phyloP scores from a whole-genome alignment of 371 early-diverging fungal genomes.

The Mortierella sp. region DNA sequence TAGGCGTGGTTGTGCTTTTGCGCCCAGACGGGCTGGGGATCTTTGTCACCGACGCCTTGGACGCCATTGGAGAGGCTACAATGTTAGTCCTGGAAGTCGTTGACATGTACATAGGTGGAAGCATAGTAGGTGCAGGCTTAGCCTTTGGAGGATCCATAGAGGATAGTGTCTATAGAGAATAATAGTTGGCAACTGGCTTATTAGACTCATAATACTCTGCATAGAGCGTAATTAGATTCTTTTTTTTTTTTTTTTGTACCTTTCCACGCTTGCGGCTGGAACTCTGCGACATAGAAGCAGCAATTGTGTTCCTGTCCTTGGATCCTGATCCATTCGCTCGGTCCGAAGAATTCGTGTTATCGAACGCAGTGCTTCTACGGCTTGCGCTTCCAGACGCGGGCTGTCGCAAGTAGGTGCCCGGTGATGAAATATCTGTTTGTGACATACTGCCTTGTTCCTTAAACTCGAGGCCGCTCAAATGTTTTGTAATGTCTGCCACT shows the following conservation, averaged over 20 bases:
- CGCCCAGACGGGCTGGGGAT: conserved; percentile 49
- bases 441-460: conserved; percentile 20
- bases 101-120: conserved; percentile 55
- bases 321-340: conserved; percentile 18
- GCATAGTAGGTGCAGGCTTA: conserved; percentile 29
- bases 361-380: conserved; percentile 45
- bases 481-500: conserved; percentile 50
- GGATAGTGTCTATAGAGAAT: conserved; percentile 30
- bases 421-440: conserved; percentile 10
- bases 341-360: conserved; percentile 9
- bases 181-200: background rate
- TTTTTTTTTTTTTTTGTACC: conserved; percentile 10
- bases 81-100: conserved; percentile 31
- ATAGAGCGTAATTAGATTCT: too few species aligned
- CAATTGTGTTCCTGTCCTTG: conserved; percentile 32
- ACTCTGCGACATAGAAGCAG: conserved; percentile 18
- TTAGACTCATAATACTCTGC: too few species aligned
- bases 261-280: conserved; percentile 53
- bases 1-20: conserved; percentile 16
- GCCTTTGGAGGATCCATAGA: conserved; percentile 52
- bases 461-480: conserved; percentile 46
- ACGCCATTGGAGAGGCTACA: conserved; percentile 27
- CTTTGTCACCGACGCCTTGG: conserved; percentile 29
- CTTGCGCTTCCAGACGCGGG: conserved; percentile 18
- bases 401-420: conserved; percentile 22